A percentile compares a stretch with the other conserved stretches of the same genome.
phyloP scores from a whole-genome alignment of 257 asterid species.

The Nicotiana sylvestris region DNA sequence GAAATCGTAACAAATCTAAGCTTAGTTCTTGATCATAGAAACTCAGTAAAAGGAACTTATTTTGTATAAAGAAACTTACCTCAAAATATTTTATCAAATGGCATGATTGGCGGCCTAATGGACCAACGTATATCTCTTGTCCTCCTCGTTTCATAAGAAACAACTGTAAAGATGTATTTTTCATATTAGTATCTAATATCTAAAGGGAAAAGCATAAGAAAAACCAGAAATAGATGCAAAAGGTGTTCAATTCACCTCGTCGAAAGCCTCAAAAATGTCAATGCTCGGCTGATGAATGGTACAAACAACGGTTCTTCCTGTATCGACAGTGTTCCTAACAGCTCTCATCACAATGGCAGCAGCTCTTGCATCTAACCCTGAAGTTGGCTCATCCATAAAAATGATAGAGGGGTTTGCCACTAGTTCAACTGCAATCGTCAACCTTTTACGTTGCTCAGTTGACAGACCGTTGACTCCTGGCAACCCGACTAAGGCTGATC shows the following conservation, averaged over 20 bases:
- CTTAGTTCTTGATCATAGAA: background rate
- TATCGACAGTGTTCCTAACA: conserved; percentile 59
- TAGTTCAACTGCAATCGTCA: conserved; percentile 63
- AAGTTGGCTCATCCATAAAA: conserved; percentile 73
- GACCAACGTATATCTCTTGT: conserved; percentile 68
- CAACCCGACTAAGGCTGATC: conserved; percentile 53
- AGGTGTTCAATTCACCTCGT: conserved; percentile 34
- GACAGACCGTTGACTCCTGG: conserved; percentile 65
- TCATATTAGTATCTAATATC: background rate
- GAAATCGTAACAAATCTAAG: conserved; percentile 1
- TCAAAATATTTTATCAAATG: conserved; percentile 49
- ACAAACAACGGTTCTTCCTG: conserved; percentile 70
- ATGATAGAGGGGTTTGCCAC: conserved; percentile 69
- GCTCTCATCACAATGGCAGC: conserved; percentile 73
- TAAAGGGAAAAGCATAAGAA: background rate
- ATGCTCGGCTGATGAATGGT: conserved; percentile 75
- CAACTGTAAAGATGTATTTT: conserved; percentile 26
- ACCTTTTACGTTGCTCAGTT: conserved; percentile 69
- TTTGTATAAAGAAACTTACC: conserved; percentile 22
- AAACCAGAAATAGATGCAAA: background rate
- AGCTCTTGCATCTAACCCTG: conserved; percentile 73
- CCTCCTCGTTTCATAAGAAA: conserved; percentile 65
- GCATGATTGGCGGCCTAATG: conserved; percentile 50
- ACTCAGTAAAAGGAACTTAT: background rate
- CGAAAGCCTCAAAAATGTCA: conserved; percentile 65